Evolutionary conservation across 768 basidiomycete species (phyloP), one percentile per base, ranked within the genome.

Genomic region (Punctularia strigosozonata): DNA sequence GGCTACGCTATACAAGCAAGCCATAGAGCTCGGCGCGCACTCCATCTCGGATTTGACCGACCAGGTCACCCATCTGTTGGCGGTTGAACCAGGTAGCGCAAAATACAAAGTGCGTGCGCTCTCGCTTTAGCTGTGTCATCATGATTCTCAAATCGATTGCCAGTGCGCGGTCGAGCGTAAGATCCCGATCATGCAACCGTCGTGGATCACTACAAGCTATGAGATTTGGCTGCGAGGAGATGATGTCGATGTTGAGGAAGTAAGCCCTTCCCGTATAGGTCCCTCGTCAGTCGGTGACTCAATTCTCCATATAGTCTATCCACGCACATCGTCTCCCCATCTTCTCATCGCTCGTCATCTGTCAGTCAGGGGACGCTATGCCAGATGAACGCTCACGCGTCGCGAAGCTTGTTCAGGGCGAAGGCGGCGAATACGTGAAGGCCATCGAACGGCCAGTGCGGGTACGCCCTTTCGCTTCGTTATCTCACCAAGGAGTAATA

Each of bases 31-130:
- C 12, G 91, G 91, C 8, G 91, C 87, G 20, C 60, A 59, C 3
- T 66, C 73, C 31, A 68, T 73, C 13, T 70, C 60, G 23, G 80
- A 85, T 36, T 78, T 94, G 45, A 97, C 89, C 0, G 81, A 88
- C 52, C 66, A 66, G 33, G 81, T 86, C n/a, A 92, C 89, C 0
- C 90, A 94, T 63, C 69, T 97, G 17, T 66, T 97, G 30, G 87
- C 90, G 0, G 61, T 59, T n/a, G 68, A 65, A n/a, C 79, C 85
- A 50, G 85, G 84, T 3, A 78, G 88, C 17, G 72, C 80, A 10
- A 97, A 97, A 51, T 94, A 95, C 54, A 63, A 54, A 57, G 90
- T 85, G 40, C 42, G 70, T 55, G 17, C 32, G 4, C 20, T 42
- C 18, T 10, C 32, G 21, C 14, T 40, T 6, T 24, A n/a, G 7